phyloP scores from a whole-genome alignment of 2,329 filamentous ascomycete genomes.

The Tolypocladium pustulatum region DNA sequence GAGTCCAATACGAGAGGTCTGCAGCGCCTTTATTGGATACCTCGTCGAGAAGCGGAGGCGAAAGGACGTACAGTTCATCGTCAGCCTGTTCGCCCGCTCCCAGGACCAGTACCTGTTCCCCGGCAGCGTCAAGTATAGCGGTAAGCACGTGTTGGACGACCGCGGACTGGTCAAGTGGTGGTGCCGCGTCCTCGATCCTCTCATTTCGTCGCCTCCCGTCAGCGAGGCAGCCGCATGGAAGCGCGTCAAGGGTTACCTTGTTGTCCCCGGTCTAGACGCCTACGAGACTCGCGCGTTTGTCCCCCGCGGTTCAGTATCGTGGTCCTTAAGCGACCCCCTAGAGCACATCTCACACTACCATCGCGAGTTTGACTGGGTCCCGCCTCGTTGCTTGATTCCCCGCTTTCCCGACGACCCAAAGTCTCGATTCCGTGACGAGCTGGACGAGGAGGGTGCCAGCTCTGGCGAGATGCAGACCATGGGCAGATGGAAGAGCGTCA shows the following conservation, averaged over 20 bases:
- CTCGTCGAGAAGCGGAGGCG: slow-evolving; percentile 59
- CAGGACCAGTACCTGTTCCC: slow-evolving; percentile 95
- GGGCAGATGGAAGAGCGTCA: slow-evolving; percentile 75
- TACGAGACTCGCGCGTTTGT: slow-evolving; percentile 73
- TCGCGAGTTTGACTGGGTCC: slow-evolving; percentile 48
- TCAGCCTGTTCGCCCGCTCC: slow-evolving; percentile 85
- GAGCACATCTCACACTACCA: slow-evolving; percentile 52
- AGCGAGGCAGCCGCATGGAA: slow-evolving; percentile 26
- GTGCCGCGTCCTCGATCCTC: slow-evolving; percentile 75
- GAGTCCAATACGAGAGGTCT: slow-evolving; percentile 66
- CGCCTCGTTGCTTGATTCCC: slow-evolving; percentile 76
- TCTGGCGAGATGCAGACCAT: slow-evolving; percentile 40
- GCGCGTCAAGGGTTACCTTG: slow-evolving; percentile 62
- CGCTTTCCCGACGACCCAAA: slow-evolving; percentile 95
- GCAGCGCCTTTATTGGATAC: slow-evolving; percentile 64
- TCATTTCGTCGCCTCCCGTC: slow-evolving; percentile 42
- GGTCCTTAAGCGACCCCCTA: slow-evolving; percentile 65
- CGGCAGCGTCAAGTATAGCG: slow-evolving; percentile 71
- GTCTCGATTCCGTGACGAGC: slow-evolving; percentile 73
- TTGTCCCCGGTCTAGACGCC: slow-evolving; percentile 79
- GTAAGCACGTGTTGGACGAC: slow-evolving; percentile 89
- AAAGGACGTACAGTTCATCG: slow-evolving; percentile 55
- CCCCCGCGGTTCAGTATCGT: slow-evolving; percentile 49
- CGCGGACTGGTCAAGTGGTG: slow-evolving; percentile 89
- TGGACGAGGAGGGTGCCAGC: slow-evolving; percentile 71